Percentiles rank a stretch among this genome's conserved stretches.
Conservation (phyloP, 1,284 basidiomycete genomes). For the Heterobasidion parviporum region DNA sequence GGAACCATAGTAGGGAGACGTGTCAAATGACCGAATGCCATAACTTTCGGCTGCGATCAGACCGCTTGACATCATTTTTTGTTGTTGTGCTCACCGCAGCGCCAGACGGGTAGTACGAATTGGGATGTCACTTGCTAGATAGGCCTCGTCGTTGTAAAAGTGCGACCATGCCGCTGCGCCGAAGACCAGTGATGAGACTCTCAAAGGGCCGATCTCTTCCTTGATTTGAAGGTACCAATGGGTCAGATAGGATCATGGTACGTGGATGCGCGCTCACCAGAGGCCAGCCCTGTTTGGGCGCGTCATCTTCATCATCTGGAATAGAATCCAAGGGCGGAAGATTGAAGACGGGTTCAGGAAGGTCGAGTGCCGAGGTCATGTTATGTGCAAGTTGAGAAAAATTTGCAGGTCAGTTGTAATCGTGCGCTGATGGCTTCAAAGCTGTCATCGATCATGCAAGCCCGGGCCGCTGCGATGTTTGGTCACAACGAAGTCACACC, state of each 20-base stretch:
- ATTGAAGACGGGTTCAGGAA: slow-evolving; percentile 30
- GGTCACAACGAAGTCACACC: neutral
- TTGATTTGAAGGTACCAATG: slow-evolving; percentile 7
- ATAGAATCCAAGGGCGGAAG: slow-evolving; percentile 32
- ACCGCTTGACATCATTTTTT: neutral
- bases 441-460: neutral
- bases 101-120: slow-evolving; percentile 73
- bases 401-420: neutral
- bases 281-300: slow-evolving; percentile 31
- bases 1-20: slow-evolving; percentile 81
- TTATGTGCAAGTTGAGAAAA: slow-evolving; percentile 3
- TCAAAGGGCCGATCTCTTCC: slow-evolving; percentile 22
- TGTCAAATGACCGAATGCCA: slow-evolving; percentile 89
- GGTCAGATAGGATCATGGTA: neutral
- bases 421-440: neutral
- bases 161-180: slow-evolving; percentile 70
- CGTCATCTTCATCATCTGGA: slow-evolving; percentile 43
- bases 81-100: slow-evolving; percentile 45
- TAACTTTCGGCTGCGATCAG: slow-evolving; percentile 40
- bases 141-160: slow-evolving; percentile 63
- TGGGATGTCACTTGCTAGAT: slow-evolving; percentile 52
- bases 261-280: slow-evolving; percentile 21
- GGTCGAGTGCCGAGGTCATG: slow-evolving; percentile 36
- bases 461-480: neutral
- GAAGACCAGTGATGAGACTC: slow-evolving; percentile 48